Evolutionary conservation across 2,329 filamentous ascomycete genomes (phyloP), one percentile per base, ranked within the genome.

Genomic region (Nannizziopsis barbatae): DNA sequence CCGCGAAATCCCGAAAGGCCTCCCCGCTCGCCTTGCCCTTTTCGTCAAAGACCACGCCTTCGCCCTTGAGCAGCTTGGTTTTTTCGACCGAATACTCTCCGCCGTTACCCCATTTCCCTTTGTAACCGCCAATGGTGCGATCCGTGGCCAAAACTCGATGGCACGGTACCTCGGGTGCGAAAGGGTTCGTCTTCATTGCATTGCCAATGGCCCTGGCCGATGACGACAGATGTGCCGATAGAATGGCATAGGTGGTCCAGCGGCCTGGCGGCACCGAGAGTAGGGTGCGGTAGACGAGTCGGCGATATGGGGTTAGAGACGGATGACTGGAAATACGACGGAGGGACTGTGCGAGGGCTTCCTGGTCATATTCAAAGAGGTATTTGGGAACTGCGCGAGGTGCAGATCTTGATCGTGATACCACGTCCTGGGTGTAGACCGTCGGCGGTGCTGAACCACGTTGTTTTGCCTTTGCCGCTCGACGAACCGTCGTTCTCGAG

Each of bases 81-180:
- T 72, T 73, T 50, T 67, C 61, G 14, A 56, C 56, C 10, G 66
- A 66, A 57, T 65, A 63, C 53, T 65, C 64, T 4, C 68, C 68
- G n/a, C 68, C 61, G 49, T 69, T 68, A 20, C 68, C 65, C 71
- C 72, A 72, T 31, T 65, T 62, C 11, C 74, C 74, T 33, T 70
- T 67, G 56, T 76, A 77, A 9, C 74, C 74, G 12, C 74, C 73
- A 15, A 77, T 60, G 5, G 61, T 72, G 10, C 84, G 81, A 45
- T 81, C 81, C 36, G 79, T 81, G 5, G 84, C 84, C 41, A 93
- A 76, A 17, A 90, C 83, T 8, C 87, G 76, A 65, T 93, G 86
- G 56, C 86, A 93, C 1, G 86, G 87, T 3, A 90, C 83, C 31
- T 78, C 75, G 0, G 87, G 86, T 11, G 87, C 86, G 58, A 90